Percentiles rank a stretch among this genome's conserved stretches.
These are phyloP conservation scores for Pythium brachiatum DNA, from an alignment of 352 stramenopile genomes.

Conservation along the genomic window DNA sequence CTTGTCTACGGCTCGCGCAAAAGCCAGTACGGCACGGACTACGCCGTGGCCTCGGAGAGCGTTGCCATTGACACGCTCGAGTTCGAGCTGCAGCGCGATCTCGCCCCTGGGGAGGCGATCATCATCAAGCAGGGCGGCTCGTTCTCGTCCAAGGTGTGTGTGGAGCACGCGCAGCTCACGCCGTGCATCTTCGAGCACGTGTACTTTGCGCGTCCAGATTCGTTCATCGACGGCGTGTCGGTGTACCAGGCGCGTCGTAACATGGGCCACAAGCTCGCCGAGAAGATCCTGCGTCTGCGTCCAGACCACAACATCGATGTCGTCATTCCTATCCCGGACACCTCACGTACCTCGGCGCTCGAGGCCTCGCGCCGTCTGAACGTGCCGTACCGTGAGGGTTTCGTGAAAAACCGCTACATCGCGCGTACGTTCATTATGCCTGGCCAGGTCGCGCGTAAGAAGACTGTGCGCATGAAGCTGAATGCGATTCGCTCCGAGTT, in stretches of 20 bases:
- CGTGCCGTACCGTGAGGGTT: conserved; percentile 96
- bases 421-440: conserved; percentile 99
- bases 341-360: conserved; percentile 94
- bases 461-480: conserved; percentile 98
- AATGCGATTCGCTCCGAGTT: conserved; percentile 95
- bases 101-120: conserved; percentile 96
- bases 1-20: conserved; percentile 92
- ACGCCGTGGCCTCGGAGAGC: conserved; percentile 95
- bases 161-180: conserved; percentile 56
- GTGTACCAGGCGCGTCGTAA: conserved; percentile 98
- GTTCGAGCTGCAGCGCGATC: conserved; percentile 94
- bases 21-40: conserved; percentile 88
- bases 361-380: conserved; percentile 86
- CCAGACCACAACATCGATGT: conserved; percentile 96
- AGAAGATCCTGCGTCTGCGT: conserved; percentile 91
- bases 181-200: conserved; percentile 99
- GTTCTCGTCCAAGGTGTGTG: conserved; percentile 87
- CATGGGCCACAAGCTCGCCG: conserved; percentile 97
- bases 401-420: conserved; percentile 99
- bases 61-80: conserved; percentile 98
- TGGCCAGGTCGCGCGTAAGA: conserved; percentile 94
- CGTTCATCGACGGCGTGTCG: conserved; percentile 97
- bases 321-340: conserved; percentile 99
- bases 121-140: conserved; percentile 90
- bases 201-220: conserved; percentile 99